Percentiles rank a stretch among this genome's conserved stretches.
These are phyloP conservation scores for Penicillium occitanis DNA, from an alignment of 2,329 filamentous ascomycete species.

Conservation along the genomic window DNA sequence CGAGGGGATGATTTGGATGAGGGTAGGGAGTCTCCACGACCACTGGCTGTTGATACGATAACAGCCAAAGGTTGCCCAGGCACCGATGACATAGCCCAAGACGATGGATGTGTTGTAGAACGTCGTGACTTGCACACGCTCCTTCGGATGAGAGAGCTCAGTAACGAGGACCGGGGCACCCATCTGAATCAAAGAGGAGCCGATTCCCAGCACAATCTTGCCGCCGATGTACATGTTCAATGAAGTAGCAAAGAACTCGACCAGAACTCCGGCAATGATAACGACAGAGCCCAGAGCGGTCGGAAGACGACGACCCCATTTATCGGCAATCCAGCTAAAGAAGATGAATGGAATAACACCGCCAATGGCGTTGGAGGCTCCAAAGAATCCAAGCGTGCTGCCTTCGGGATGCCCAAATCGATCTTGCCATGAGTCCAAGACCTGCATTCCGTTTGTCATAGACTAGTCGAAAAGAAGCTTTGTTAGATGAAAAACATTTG, in stretches of 20 bases:
- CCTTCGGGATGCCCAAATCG: constrained; percentile 31
- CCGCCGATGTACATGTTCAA: constrained; percentile 30
- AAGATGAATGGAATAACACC: constrained; percentile 28
- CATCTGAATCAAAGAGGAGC: constrained; percentile 37
- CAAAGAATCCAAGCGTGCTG: constrained; percentile 28
- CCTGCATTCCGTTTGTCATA: constrained; percentile 53
- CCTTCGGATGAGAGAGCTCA: constrained; percentile 44
- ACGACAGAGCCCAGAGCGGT: constrained; percentile 39
- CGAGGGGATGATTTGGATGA: constrained; percentile 53
- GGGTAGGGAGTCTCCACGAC: constrained; percentile 56
- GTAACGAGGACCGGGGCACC: constrained; percentile 47
- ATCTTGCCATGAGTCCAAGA: constrained; percentile 43
- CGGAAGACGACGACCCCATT: constrained; percentile 26
- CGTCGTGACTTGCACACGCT: constrained; percentile 41
- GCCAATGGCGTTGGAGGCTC: constrained; percentile 27
- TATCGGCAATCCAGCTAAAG: constrained; percentile 27
- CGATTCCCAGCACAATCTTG: constrained; percentile 29
- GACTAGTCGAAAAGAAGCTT: constrained; percentile 29
- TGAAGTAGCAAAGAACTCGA: constrained; percentile 30
- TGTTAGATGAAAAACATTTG: constrained; percentile 11
- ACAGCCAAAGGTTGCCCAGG: constrained; percentile 41
- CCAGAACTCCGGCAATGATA: constrained; percentile 29
- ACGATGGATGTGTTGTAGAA: constrained; percentile 48
- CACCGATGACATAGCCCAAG: constrained; percentile 41
- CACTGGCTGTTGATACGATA: constrained; percentile 37